A percentile compares a stretch with the other conserved stretches of the same genome.
Conservation (phyloP, 1,139 yeast genomes). For the Magnusiomyces suaveolens region DNA sequence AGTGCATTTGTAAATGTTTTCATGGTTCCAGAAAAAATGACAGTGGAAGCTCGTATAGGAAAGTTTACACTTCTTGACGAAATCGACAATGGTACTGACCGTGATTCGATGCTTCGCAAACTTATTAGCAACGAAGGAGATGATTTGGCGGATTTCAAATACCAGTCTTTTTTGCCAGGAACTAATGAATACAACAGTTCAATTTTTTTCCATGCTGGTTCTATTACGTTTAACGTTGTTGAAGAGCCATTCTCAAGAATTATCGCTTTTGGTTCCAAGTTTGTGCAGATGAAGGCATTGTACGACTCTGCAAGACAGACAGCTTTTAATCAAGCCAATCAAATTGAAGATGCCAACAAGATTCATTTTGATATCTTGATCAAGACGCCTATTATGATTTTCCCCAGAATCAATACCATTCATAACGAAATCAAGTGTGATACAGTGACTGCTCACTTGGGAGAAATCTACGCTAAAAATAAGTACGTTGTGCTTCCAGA, state of each 20-base stretch:
- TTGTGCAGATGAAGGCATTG: conserved; percentile 75
- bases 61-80: conserved; percentile 75
- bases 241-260: conserved; percentile 72
- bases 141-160: conserved; percentile 71
- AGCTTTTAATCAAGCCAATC: conserved; percentile 61
- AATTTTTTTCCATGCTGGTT: conserved; percentile 62
- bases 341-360: conserved; percentile 50
- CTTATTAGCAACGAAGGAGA: conserved; percentile 74
- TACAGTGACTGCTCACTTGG: conserved; percentile 61
- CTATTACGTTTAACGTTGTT: conserved; percentile 63
- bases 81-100: conserved; percentile 51
- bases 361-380: conserved; percentile 65
- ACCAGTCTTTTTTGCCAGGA: conserved; percentile 63
- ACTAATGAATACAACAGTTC: conserved; percentile 44
- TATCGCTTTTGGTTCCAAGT: conserved; percentile 57
- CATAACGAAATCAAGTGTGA: conserved; percentile 36
- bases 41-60: conserved; percentile 66
- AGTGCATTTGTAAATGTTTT: conserved; percentile 61
- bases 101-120: conserved; percentile 52
- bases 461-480: conserved; percentile 71
- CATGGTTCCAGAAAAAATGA: conserved; percentile 69
- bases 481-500: conserved; percentile 36
- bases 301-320: conserved; percentile 84
- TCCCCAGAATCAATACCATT: conserved; percentile 45
- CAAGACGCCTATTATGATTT: conserved; percentile 72